Percentiles rank a stretch among this genome's conserved stretches.
Evolutionary conservation across 441 rosid species (phyloP).

Genomic region (Euphorbia celastroides): DNA sequence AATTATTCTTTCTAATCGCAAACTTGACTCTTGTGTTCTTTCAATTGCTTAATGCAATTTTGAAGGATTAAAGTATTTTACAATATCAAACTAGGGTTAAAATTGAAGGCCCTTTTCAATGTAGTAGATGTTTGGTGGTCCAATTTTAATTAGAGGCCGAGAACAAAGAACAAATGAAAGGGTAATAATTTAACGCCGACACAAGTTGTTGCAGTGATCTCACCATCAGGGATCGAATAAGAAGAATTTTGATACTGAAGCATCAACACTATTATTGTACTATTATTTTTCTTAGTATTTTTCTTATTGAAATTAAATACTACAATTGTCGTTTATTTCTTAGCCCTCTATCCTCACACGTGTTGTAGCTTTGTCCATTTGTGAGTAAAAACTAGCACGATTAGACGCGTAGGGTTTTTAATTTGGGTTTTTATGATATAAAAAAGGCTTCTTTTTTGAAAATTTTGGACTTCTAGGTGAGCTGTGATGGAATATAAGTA

Average conservation of each 20-base stretch:
- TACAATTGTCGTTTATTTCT: not conserved
- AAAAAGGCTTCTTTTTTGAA: not conserved
- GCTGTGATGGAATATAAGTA: not conserved
- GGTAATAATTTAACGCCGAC: slow-evolving; percentile 22
- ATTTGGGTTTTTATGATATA: not conserved
- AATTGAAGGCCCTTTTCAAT: too few species aligned
- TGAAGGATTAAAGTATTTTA: too few species aligned
- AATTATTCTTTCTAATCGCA: too few species aligned
- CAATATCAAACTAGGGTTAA: too few species aligned
- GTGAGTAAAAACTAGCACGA: not conserved
- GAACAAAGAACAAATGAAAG: too few species aligned
- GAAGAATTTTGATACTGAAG: too few species aligned
- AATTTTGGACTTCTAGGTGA: not conserved
- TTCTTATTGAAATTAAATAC: not conserved
- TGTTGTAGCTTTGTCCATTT: not conserved
- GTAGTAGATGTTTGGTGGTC: too few species aligned
- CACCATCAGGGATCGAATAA: too few species aligned
- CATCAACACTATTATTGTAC: not conserved
- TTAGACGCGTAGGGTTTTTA: not conserved
- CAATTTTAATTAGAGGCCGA: too few species aligned
- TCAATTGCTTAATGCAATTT: too few species aligned
- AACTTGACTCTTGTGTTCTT: too few species aligned
- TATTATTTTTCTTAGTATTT: too few species aligned
- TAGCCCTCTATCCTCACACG: not conserved
- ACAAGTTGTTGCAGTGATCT: slow-evolving; percentile 15